phyloP scores from a whole-genome alignment of 805 yeast genomes.

The Debaryomyces hansenii region DNA sequence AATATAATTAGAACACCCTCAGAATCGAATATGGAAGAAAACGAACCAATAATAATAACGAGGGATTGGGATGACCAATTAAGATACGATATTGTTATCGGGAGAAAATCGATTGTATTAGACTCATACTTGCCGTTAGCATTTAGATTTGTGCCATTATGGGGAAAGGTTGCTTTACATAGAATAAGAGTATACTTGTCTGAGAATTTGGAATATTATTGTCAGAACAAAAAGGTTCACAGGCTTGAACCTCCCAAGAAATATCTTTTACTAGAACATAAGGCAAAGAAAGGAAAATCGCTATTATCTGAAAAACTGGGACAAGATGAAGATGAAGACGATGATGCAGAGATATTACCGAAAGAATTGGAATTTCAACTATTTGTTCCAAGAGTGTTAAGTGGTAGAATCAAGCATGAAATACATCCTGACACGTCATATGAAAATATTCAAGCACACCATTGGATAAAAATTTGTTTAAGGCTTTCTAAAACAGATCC shows the following conservation, averaged over 20 bases:
- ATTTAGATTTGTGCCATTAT: constrained; percentile 76
- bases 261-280: constrained; percentile 76
- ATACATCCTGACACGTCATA: constrained; percentile 86
- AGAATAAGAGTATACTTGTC: constrained; percentile 82
- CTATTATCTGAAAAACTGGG: constrained; percentile 45
- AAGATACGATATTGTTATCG: constrained; percentile 85
- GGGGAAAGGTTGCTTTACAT: constrained; percentile 81
- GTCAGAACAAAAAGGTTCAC: constrained; percentile 83
- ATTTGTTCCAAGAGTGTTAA: constrained; percentile 72
- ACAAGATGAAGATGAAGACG: constrained; percentile 30
- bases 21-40: constrained; percentile 78
- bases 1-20: constrained; percentile 73
- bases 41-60: constrained; percentile 88
- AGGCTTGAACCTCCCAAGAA: constrained; percentile 88
- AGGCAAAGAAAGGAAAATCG: constrained; percentile 53
- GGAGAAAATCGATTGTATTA: constrained; percentile 83
- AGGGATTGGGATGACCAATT: constrained; percentile 94
- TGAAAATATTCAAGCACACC: constrained; percentile 80
- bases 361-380: constrained; percentile 84
- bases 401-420: constrained; percentile 44
- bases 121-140: constrained; percentile 84
- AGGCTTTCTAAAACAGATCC: constrained; percentile 72
- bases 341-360: constrained; percentile 60
- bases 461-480: constrained; percentile 91
- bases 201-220: constrained; percentile 88